Conservation (phyloP, 2,329 filamentous ascomycete species). For the Rutstroemia sp. region DNA sequence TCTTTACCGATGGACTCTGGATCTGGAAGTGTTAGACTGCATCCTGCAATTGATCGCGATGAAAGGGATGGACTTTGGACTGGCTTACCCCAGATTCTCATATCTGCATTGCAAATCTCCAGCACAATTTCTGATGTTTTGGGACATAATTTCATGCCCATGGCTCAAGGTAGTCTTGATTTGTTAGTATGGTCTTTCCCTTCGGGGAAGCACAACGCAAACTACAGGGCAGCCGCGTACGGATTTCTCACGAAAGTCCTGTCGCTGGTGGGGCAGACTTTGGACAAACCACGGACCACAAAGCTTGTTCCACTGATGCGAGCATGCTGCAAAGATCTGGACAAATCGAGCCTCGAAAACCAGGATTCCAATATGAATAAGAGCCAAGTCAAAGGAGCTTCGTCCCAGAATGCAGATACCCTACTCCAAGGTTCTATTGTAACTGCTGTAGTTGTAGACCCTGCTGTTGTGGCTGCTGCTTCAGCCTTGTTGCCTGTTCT, state of each 20-base stretch:
- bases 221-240: constrained; percentile 56
- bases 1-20: constrained; percentile 34
- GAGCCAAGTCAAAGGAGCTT: constrained; percentile 20
- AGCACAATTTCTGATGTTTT: constrained; percentile 50
- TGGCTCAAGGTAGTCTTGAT: constrained; percentile 60
- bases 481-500: constrained; percentile 52
- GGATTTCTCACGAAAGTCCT: constrained; percentile 50
- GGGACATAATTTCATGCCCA: constrained; percentile 46
- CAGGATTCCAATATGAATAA: constrained; percentile 16
- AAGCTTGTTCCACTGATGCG: constrained; percentile 56
- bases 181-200: constrained; percentile 66
- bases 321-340: constrained; percentile 67
- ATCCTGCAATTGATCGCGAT: constrained; percentile 66
- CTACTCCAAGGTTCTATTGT: constrained; percentile 43
- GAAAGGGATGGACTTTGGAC: constrained; percentile 76
- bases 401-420: constrained; percentile 60
- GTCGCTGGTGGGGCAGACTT: constrained; percentile 44
- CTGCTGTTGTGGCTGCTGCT: constrained; percentile 49
- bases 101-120: constrained; percentile 59
- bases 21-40: constrained; percentile 44
- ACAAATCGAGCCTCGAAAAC: constrained; percentile 38
- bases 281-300: constrained; percentile 58
- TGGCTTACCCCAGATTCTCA: constrained; percentile 66
- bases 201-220: constrained; percentile 42
- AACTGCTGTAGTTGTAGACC: constrained; percentile 31